Percentiles rank a stretch among this genome's conserved stretches.
These are phyloP conservation scores for Aspergillus indologenus DNA, from an alignment of 495 filamentous ascomycete genomes.

Conservation along the genomic window DNA sequence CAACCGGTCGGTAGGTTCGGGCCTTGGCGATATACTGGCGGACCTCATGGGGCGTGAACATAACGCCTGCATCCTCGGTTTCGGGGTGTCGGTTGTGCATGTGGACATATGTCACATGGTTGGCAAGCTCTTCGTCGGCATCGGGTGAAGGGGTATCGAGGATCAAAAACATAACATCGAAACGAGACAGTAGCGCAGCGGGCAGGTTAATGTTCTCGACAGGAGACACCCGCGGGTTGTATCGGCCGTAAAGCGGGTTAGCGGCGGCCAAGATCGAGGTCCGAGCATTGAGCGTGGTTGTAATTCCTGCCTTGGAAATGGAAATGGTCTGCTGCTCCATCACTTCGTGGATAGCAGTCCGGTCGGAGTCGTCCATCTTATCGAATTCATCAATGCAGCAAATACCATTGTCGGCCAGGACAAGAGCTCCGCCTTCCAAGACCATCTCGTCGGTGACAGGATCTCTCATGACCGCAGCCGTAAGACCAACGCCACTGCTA, in stretches of 20 bases:
- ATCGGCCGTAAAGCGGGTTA: conserved; percentile 95
- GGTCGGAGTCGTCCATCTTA: conserved; percentile 97
- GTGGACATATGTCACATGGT: conserved; percentile 94
- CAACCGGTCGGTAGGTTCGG: conserved; percentile 78
- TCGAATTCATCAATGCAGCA: conserved; percentile 99
- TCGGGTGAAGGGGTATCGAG: conserved; percentile 89
- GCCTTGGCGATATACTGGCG: conserved; percentile 94
- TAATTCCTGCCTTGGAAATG: conserved; percentile 97
- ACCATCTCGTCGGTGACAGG: conserved; percentile 99
- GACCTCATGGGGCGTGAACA: conserved; percentile 88
- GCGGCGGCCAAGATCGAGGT: conserved; percentile 97
- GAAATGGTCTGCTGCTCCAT: conserved; percentile 99
- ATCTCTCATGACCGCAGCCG: conserved; percentile 96
- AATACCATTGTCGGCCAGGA: conserved; percentile 95
- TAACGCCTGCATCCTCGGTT: conserved; percentile 56
- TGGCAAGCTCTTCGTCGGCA: conserved; percentile 85
- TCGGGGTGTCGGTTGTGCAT: conserved; percentile 96
- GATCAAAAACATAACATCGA: conserved; percentile 95
- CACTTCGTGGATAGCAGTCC: conserved; percentile 98
- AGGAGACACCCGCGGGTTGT: conserved; percentile 93
- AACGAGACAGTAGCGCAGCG: conserved; percentile 90
- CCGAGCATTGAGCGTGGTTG: conserved; percentile 89
- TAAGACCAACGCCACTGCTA: conserved; percentile 94
- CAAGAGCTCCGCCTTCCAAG: conserved; percentile 91
- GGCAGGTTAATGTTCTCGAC: conserved; percentile 99